Base-by-base conservation (phyloP, 305 asterid species). In the Fraxinus albicans region DNA sequence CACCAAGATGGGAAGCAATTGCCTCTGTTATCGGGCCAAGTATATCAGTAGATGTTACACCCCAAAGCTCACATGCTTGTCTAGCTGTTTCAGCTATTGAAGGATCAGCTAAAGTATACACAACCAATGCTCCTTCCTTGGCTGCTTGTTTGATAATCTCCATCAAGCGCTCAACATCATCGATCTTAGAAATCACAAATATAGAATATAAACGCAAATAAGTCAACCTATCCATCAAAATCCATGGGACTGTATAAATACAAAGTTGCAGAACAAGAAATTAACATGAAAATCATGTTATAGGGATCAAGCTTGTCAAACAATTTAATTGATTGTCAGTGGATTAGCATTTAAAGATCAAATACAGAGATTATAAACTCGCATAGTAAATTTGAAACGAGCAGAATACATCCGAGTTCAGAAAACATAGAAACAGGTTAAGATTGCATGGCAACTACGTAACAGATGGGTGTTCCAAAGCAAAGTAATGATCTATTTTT, bases 21-120 rank as follows among this genome's bases (percentile, higher is more conserved):
- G 96, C 87, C 84, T 94, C 98, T 0, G 96, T 93, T 80, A 93
- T 89, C 63, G 98, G 98, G 50, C 98, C 88, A 17, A 94, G 91
- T 9, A 93, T 89, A 65, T 94, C 98, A 1, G 86, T 89, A 25
- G 95, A 94, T 77, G 92, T 85, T 36, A 94, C 97, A 1, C 91
- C 92, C 98, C 98, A 94, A 72, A 90, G 92, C 38, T 84, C 36
- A 44, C 98, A 94, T 15, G 95, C 98, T 86, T 94, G 96, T 79
- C 85, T 84, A 38, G 63, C 98, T 69, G 96, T 80, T 83, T 91
- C 94, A 0, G 97, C 95, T 72, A 94, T 87, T 10, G 96, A 89
- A 19, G 93, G 96, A 77, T 94, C 98, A 0, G 98, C 98, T 27
- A 94, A 87, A 1, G 98, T 94, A 78, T 88, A 94, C 12, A 85